Base-by-base conservation (phyloP, 768 basidiomycete genomes). In the Boletus subcaerulescens region DNA sequence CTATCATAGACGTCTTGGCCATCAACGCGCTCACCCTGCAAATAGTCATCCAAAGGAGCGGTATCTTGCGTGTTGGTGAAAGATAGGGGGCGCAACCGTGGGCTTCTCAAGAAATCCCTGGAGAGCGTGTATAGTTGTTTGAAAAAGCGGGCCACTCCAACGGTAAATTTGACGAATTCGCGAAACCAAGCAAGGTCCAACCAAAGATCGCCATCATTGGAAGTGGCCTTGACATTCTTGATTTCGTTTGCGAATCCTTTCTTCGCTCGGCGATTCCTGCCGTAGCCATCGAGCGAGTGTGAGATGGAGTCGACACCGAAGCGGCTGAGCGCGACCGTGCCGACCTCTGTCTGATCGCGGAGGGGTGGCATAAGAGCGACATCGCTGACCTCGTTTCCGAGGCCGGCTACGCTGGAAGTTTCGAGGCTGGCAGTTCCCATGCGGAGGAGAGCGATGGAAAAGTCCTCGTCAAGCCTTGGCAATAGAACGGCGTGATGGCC, bases 371-470 rank as follows among this genome's bases (percentile, higher is more conserved):
- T 58, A 35, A 72, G 46, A 13, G 70, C 60, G 46, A 90, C 75
- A 5, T 78, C 73, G 8, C 82, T 82, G 13, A 90, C 83, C 67
- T 91, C 88, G 61, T 91, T 89, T 1, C 85, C 84, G 65, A 87
- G 78, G 3, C 89, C 89, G 22, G 82, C 77, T 11, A 87, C 75
- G 44, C 82, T 84, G 0, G 88, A 89, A 0, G 86, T 84, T 65
- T 91, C 89, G 46, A 91, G 74, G 58, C 85, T 87, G 4, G 87
- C 87, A 1, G 86, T 86, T 18, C 87, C 87, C 18, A 89, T 74
- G 20, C 89, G 81, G 41, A 91, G 74, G 38, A 91, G 75, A 3
- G 85, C 80, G 20, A 89, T 78, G 7, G 83, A 80, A 68, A 87
- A 90, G 64, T 89, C 87, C 66, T 90, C 88, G 38, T 90, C 86